Evolutionary conservation across 2,329 filamentous ascomycete species (phyloP), one percentile per base, ranked within the genome.

Genomic region (Clarireedia hainanense): DNA sequence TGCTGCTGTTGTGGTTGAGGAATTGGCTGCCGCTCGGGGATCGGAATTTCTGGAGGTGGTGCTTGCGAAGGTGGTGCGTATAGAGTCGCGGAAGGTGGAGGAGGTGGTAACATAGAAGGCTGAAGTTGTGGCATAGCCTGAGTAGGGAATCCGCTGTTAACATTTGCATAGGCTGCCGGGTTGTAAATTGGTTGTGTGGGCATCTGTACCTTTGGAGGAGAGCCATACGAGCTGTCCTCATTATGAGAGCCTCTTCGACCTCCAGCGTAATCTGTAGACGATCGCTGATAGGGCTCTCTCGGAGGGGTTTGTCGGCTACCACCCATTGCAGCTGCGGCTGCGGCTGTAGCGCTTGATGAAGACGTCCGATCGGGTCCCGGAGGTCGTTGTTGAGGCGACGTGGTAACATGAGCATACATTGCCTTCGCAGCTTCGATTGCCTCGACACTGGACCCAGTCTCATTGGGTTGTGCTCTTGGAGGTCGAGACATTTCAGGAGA

Each of bases 91-190:
- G 64, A 60, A 30, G 70, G 67, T 56, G 74, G 59, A 40, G 55
- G 55, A 27, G 46, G 57, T 27, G 55, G 39, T 49, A 58, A 47
- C 27, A 57, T 57, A 24, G 61, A 60, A 24, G 57, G 47, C 47
- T 62, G 62, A 37, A 56, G 48, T 50, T 63, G 73, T 58, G 63
- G 68, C 57, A 75, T 73, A 14, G 58, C 60, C 49, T 75, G 74
- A 17, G 72, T 67, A 58, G 75, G 74, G 45, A 74, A 73, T 62
- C 78, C 83, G 52, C 71, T 75, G 65, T 75, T 78, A 63, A 83
- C 79, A 66, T 78, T 82, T 57, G 85, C 86, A 69, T 91, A 94
- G 60, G 86, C 85, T 24, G 82, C 83, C 27, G 89, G 89, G 68
- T 94, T 89, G 69, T 94, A 94, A 63, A 82, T 83, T 42, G 83